Conservation (phyloP, 352 stramenopile species). For the Aphanomyces euteiches region DNA sequence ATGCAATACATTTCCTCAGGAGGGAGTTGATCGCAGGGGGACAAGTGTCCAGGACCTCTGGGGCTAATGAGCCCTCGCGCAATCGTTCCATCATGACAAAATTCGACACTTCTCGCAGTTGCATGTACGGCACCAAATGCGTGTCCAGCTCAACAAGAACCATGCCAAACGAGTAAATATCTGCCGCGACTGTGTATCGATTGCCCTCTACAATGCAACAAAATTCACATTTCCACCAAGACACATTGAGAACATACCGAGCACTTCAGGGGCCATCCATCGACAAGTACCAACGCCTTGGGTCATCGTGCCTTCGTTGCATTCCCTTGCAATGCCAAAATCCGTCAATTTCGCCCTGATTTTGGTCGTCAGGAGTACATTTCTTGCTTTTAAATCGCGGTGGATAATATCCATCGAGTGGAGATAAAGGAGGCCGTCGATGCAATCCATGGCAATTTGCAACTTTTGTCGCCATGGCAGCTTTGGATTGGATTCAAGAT, state of each 20-base stretch:
- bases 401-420: constrained; percentile 60
- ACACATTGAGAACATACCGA: not conserved
- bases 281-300: constrained; percentile 24
- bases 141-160: constrained; percentile 29
- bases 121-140: constrained; percentile 12
- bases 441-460: constrained; percentile 37
- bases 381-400: constrained; percentile 38
- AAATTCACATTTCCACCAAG: not conserved
- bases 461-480: constrained; percentile 40
- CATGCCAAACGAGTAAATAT: constrained; percentile 33
- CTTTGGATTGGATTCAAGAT: constrained; percentile 37
- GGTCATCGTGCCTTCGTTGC: constrained; percentile 25
- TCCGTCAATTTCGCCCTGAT: constrained; percentile 39
- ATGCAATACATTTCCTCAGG: not conserved
- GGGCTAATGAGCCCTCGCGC: not conserved
- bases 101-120: constrained; percentile 10
- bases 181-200: constrained; percentile 27
- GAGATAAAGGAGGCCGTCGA: constrained; percentile 36
- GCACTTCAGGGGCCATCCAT: constrained; percentile 28
- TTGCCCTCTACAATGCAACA: constrained; percentile 34
- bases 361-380: constrained; percentile 42
- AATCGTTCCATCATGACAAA: constrained; percentile 27
- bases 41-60: not conserved
- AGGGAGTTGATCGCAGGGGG: not conserved
- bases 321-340: constrained; percentile 31